Percentiles rank a stretch among this genome's conserved stretches.
Evolutionary conservation across 1,284 basidiomycete genomes (phyloP).

Genomic region (Gomphus bonarii): DNA sequence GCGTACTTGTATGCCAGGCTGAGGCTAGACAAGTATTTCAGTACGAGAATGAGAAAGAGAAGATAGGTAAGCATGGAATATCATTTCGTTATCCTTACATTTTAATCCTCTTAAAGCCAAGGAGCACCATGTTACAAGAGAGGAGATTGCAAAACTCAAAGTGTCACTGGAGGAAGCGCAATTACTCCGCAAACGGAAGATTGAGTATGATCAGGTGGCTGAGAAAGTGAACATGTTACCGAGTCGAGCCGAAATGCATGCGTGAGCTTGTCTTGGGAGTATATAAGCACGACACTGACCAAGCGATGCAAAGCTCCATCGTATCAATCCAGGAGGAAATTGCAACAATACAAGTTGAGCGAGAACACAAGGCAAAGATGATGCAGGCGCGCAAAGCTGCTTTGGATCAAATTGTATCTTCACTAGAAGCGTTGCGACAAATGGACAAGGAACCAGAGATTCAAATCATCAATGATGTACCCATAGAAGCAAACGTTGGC

Average conservation of each 20-base stretch:
- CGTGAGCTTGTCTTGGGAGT: conserved; percentile 28
- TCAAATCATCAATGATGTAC: conserved; percentile 27
- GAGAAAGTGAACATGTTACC: conserved; percentile 75
- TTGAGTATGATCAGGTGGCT: conserved; percentile 73
- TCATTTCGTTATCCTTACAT: not conserved
- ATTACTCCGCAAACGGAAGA: conserved; percentile 58
- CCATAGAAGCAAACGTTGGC: conserved; percentile 26
- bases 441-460: conserved; percentile 54
- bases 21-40: conserved; percentile 73
- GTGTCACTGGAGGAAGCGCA: conserved; percentile 66
- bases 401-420: conserved; percentile 51
- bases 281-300: conserved; percentile 3
- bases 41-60: conserved; percentile 57
- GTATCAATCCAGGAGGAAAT: conserved; percentile 65
- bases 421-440: conserved; percentile 49
- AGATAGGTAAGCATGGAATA: conserved; percentile 46
- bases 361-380: conserved; percentile 16
- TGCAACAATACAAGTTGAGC: conserved; percentile 37
- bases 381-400: conserved; percentile 59
- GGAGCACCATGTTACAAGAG: conserved; percentile 52
- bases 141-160: conserved; percentile 69
- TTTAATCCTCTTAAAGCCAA: conserved; percentile 34
- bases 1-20: conserved; percentile 68
- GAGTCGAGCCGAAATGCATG: conserved; percentile 59
- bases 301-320: conserved; percentile 41